These are phyloP conservation scores for Plectosphaerella plurivora DNA, from an alignment of 2,329 filamentous ascomycete genomes.

Conservation along the genomic window DNA sequence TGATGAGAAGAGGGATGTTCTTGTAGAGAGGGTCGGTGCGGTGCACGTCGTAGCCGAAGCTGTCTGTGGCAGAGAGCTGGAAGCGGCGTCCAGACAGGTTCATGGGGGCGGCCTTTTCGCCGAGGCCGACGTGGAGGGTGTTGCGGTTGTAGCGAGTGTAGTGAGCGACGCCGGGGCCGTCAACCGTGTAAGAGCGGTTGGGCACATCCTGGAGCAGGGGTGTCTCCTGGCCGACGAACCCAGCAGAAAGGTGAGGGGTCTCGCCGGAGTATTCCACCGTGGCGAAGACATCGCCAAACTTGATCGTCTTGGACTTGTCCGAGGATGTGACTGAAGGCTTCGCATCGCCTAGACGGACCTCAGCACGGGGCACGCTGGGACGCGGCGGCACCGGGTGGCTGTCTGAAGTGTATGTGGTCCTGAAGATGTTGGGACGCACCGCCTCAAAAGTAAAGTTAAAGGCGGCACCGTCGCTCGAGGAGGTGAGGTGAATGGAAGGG, in stretches of 20 bases:
- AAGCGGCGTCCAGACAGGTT: conserved; percentile 64
- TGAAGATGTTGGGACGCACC: conserved; percentile 58
- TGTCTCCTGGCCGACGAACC: conserved; percentile 38
- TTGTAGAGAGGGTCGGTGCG: conserved; percentile 71
- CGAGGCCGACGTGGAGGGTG: conserved; percentile 65
- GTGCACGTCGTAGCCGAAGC: conserved; percentile 69
- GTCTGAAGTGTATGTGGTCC: conserved; percentile 61
- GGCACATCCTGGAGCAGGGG: conserved; percentile 59
- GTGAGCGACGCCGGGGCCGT: conserved; percentile 58
- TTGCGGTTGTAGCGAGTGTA: conserved; percentile 59
- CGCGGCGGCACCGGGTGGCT: conserved; percentile 61
- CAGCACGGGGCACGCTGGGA: conserved; percentile 47
- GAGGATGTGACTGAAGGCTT: conserved; percentile 24
- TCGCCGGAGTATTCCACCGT: conserved; percentile 54
- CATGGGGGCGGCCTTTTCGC: conserved; percentile 71
- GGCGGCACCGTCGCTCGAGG: conserved; percentile 16
- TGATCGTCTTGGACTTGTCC: conserved; percentile 34
- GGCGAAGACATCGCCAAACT: conserved; percentile 44
- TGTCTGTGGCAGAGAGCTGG: conserved; percentile 63
- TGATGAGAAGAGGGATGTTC: conserved; percentile 69
- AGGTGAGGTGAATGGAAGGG: conserved; percentile 15
- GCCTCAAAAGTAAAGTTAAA: conserved; percentile 61
- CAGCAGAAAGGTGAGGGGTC: conserved; percentile 51
- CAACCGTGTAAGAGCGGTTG: conserved; percentile 60
- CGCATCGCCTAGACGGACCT: conserved; percentile 22